Conservation (phyloP, 495 filamentous ascomycete species). For the Rusavskia elegans region DNA sequence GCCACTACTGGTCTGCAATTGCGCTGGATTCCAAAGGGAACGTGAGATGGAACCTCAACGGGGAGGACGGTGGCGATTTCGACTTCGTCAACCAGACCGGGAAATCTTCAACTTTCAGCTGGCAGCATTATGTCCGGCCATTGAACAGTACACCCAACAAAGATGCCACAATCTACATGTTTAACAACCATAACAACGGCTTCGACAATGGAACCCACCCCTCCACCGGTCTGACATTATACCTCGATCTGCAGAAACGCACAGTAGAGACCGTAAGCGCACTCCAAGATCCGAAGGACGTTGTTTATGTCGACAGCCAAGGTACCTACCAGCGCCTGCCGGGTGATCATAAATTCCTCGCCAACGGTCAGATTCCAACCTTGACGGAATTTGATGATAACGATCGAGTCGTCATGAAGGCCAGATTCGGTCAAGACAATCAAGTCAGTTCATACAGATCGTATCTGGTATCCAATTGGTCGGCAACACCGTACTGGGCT, state of each 20-base stretch:
- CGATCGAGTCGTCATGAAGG: neutral
- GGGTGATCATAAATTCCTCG: neutral
- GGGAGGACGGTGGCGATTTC: neutral
- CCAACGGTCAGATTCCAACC: neutral
- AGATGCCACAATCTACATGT: neutral
- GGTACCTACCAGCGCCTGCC: neutral
- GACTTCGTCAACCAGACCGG: neutral
- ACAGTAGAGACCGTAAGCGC: neutral
- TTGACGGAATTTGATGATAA: neutral
- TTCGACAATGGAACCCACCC: neutral
- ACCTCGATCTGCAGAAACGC: neutral
- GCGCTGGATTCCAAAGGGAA: neutral
- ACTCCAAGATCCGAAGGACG: neutral
- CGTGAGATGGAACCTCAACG: neutral
- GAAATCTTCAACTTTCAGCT: neutral
- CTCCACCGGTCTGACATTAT: neutral
- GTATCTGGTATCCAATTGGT: neutral
- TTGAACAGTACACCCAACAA: neutral
- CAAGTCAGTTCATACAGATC: neutral
- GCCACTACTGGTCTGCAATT: neutral
- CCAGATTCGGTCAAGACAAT: neutral
- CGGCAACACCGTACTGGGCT: neutral
- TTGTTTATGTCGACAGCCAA: neutral
- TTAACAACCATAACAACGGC: neutral
- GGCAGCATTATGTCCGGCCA: neutral